A percentile compares a stretch with the other conserved stretches of the same genome.
Evolutionary conservation across 495 filamentous ascomycete genomes (phyloP).

Genomic region (Neohortaea acidophila): DNA sequence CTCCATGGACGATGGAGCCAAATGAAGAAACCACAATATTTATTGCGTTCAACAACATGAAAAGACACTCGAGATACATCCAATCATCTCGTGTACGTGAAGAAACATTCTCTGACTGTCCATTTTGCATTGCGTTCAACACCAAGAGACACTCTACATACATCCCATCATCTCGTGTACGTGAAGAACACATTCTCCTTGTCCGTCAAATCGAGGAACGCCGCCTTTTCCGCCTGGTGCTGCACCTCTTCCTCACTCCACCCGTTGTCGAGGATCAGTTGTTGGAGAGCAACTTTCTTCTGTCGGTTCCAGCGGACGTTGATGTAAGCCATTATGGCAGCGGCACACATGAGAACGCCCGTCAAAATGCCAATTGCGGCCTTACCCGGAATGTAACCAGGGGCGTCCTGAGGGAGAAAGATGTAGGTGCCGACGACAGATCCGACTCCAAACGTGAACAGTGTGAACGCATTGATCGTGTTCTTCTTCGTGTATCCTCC

Average conservation of each 20-base stretch:
- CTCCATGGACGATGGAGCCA: too few relatives aligned
- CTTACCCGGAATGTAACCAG: conserved; percentile 14
- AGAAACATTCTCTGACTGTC: too few relatives aligned
- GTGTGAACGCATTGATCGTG: conserved; percentile 14
- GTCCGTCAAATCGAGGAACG: conserved; percentile 11
- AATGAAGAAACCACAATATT: too few relatives aligned
- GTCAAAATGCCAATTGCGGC: conserved; percentile 16
- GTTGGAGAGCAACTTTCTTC: conserved; percentile 2
- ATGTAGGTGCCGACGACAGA: conserved; percentile 14
- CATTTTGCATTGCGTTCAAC: too few relatives aligned
- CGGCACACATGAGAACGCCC: not conserved
- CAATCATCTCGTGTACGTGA: conserved; percentile 8
- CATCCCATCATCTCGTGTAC: conserved; percentile 7
- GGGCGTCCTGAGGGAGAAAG: conserved; percentile 9
- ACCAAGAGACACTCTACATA: too few relatives aligned
- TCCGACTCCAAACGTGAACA: conserved; percentile 14
- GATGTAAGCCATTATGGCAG: conserved; percentile 5
- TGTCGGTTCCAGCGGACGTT: conserved; percentile 6
- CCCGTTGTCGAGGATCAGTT: conserved; percentile 3
- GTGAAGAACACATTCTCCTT: conserved; percentile 12
- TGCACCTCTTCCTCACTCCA: conserved; percentile 6
- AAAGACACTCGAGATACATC: too few relatives aligned
- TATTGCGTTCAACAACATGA: too few relatives aligned
- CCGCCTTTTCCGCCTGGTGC: conserved; percentile 4
- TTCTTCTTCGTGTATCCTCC: conserved; percentile 16